These are phyloP conservation scores for Malus sylvestris DNA, from an alignment of 306 rosid genomes.

Conservation along the genomic window DNA sequence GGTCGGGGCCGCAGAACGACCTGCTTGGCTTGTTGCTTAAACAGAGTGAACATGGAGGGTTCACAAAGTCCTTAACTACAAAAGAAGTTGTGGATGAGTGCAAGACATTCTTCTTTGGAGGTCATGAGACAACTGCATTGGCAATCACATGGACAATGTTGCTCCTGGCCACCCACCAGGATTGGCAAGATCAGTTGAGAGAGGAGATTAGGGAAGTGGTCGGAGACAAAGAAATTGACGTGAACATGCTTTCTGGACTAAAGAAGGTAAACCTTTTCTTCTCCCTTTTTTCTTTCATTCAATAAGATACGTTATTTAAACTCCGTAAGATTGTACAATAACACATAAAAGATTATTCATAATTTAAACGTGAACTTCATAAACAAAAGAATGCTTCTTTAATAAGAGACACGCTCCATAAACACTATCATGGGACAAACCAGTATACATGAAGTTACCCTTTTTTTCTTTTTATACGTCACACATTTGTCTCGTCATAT, in stretches of 20 bases:
- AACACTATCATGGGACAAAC: no score
- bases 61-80: constrained; percentile 29
- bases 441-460: no score
- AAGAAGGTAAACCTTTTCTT: constrained; percentile 46
- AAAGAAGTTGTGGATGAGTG: constrained; percentile 69
- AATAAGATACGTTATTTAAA: no score
- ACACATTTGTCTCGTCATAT: not conserved
- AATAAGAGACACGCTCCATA: no score
- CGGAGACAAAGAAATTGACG: constrained; percentile 40
- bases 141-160: constrained; percentile 82
- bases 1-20: constrained; percentile 24
- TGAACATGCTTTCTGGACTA: constrained; percentile 40
- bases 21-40: constrained; percentile 50
- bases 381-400: no score
- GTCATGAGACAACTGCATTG: constrained; percentile 90
- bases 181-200: constrained; percentile 73
- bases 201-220: constrained; percentile 61
- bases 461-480: not conserved
- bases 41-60: constrained; percentile 31
- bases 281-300: no score
- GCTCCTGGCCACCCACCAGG: constrained; percentile 55
- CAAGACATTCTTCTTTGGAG: constrained; percentile 85
- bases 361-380: no score
- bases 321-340: not conserved
- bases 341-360: not conserved